phyloP scores from a whole-genome alignment of 1,284 basidiomycete species.

The Boletus mariae region DNA sequence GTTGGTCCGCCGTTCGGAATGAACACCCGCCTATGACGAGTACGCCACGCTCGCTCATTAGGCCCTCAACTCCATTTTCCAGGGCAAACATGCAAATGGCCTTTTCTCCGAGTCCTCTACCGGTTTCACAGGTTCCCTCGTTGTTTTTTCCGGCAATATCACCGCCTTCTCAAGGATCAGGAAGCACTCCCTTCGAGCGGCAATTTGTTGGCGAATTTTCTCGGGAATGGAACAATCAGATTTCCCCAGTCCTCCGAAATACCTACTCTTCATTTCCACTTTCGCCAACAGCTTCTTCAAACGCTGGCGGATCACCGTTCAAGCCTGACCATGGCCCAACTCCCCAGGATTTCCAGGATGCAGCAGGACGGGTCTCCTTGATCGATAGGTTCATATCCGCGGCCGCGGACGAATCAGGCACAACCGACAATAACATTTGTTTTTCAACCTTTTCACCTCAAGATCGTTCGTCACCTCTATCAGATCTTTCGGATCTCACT shows the following conservation, averaged over 20 bases:
- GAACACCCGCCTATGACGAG: conserved; percentile 1
- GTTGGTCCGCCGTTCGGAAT: neutral
- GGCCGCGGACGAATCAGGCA: conserved; percentile 14
- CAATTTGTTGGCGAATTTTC: conserved; percentile 24
- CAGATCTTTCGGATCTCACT: conserved; percentile 30
- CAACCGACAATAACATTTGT: neutral
- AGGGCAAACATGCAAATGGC: conserved; percentile 9
- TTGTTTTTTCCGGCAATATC: conserved; percentile 25
- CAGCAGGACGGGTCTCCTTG: conserved; percentile 22
- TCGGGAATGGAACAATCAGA: conserved; percentile 16
- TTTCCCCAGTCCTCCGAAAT: conserved; percentile 26
- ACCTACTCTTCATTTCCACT: neutral
- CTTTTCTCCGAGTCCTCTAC: conserved; percentile 32
- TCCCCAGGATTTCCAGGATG: conserved; percentile 6
- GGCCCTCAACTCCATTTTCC: conserved; percentile 15
- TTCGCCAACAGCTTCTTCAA: conserved; percentile 9
- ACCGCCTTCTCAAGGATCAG: conserved; percentile 24
- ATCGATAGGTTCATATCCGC: conserved; percentile 31
- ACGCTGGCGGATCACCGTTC: neutral
- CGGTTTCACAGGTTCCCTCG: conserved; percentile 15
- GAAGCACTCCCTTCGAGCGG: conserved; percentile 30
- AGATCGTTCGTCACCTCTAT: conserved; percentile 20
- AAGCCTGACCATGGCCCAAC: neutral
- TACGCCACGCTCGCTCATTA: conserved; percentile 9
- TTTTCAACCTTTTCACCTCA: conserved; percentile 4